A percentile compares a stretch with the other conserved stretches of the same genome.
Evolutionary conservation across 768 basidiomycete genomes (phyloP).

Genomic region (Boletus rubropictus): DNA sequence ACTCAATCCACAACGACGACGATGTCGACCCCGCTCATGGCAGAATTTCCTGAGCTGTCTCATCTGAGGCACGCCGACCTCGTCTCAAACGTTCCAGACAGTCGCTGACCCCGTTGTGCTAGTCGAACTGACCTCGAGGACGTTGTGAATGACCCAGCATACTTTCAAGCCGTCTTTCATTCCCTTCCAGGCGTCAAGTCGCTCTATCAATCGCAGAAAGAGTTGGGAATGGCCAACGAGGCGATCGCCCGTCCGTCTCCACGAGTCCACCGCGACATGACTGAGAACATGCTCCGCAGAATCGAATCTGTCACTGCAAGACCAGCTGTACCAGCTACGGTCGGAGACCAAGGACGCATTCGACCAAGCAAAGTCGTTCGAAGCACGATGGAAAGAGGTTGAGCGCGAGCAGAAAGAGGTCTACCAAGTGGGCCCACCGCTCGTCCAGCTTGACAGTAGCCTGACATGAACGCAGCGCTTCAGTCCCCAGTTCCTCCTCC

Average conservation of each 20-base stretch:
- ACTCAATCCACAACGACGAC: conserved; percentile 14
- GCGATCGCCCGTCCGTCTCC: conserved; percentile 69
- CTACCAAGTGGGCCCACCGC: conserved; percentile 59
- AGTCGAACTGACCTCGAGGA: conserved; percentile 92
- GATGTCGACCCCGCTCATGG: conserved; percentile 39
- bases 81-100: background rate
- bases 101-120: conserved; percentile 12
- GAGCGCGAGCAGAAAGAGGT: conserved; percentile 85
- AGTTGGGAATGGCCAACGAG: conserved; percentile 80
- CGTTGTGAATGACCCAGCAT: conserved; percentile 69
- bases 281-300: conserved; percentile 38
- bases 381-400: conserved; percentile 78
- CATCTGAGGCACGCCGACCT: conserved; percentile 55
- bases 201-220: conserved; percentile 69
- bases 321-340: conserved; percentile 67
- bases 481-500: conserved; percentile 79
- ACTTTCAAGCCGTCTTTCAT: conserved; percentile 87
- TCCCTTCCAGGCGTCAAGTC: conserved; percentile 67
- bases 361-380: conserved; percentile 76
- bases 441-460: background rate
- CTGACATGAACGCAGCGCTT: conserved; percentile 54
- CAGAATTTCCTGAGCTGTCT: conserved; percentile 70
- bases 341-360: conserved; percentile 84
- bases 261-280: background rate
- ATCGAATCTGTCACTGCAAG: conserved; percentile 71